A percentile compares a stretch with the other conserved stretches of the same genome.
Conservation (phyloP, 768 basidiomycete species). For the Boletus rubroflammeus region DNA sequence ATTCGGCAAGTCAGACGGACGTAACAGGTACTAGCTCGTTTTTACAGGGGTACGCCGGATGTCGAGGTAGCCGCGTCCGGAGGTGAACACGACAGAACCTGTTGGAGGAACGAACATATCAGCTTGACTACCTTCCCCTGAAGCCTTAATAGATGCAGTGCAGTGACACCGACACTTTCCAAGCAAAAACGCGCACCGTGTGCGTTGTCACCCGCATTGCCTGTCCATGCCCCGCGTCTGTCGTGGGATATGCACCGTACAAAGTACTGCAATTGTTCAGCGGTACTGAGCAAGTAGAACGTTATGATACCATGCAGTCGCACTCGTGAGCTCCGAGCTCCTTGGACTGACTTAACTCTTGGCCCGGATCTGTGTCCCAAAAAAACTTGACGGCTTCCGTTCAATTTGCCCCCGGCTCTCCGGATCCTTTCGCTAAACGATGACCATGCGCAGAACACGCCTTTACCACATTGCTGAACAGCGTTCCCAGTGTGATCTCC, state of each 20-base stretch:
- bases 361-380: background rate
- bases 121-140: slow-evolving; percentile 5
- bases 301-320: background rate
- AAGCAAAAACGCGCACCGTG: slow-evolving; percentile 17
- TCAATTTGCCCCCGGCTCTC: slow-evolving; percentile 3
- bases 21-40: background rate
- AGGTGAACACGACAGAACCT: slow-evolving; percentile 1
- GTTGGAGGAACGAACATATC: slow-evolving; percentile 4
- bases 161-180: slow-evolving; percentile 15
- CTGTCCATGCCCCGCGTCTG: background rate
- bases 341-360: background rate
- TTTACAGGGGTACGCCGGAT: slow-evolving; percentile 11
- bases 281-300: background rate
- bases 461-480: slow-evolving; percentile 8
- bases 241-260: background rate
- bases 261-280: slow-evolving; percentile 10
- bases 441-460: slow-evolving; percentile 17
- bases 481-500: slow-evolving; percentile 1
- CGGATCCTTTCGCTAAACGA: slow-evolving; percentile 17
- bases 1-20: background rate
- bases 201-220: slow-evolving; percentile 17
- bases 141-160: slow-evolving; percentile 17
- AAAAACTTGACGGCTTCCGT: slow-evolving; percentile 2
- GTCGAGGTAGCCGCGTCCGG: slow-evolving; percentile 21
- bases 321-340: background rate